Evolutionary conservation across 2,329 filamentous ascomycete species (phyloP).

Genomic region (Fusarium floridanum): DNA sequence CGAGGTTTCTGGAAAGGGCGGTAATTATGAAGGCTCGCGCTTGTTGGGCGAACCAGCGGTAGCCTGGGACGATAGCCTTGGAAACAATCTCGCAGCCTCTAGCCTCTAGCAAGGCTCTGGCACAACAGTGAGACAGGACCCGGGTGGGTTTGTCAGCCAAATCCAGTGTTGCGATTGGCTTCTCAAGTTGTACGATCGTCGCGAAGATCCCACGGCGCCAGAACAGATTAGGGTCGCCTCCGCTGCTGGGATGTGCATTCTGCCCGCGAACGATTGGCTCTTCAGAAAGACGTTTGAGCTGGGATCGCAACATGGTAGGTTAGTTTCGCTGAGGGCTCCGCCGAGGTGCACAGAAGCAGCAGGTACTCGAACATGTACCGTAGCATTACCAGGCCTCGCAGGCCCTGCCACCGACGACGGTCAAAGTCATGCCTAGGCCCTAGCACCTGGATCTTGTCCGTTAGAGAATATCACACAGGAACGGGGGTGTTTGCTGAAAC

Average conservation of each 20-base stretch:
- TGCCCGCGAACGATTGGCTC: slow-evolving; percentile 35
- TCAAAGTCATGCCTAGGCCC: slow-evolving; percentile 29
- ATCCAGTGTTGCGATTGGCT: slow-evolving; percentile 52
- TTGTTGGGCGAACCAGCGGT: slow-evolving; percentile 19
- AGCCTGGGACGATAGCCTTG: slow-evolving; percentile 14
- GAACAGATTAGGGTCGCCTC: slow-evolving; percentile 45
- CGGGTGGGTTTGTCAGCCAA: slow-evolving; percentile 41
- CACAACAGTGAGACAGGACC: slow-evolving; percentile 17
- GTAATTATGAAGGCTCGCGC: slow-evolving; percentile 3
- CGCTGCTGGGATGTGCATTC: slow-evolving; percentile 36
- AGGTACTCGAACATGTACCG: slow-evolving; percentile 26
- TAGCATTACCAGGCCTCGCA: slow-evolving; percentile 28
- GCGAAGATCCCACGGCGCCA: slow-evolving; percentile 45
- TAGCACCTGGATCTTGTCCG: slow-evolving; percentile 33
- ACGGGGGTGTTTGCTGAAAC: slow-evolving; percentile 19
- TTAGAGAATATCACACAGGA: slow-evolving; percentile 20
- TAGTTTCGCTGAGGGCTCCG: slow-evolving; percentile 23
- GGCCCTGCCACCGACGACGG: slow-evolving; percentile 37
- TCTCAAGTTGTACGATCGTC: slow-evolving; percentile 46
- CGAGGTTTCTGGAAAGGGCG: background rate
- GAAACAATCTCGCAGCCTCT: slow-evolving; percentile 15
- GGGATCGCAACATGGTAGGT: slow-evolving; percentile 23
- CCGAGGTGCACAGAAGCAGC: slow-evolving; percentile 29
- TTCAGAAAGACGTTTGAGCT: slow-evolving; percentile 26
- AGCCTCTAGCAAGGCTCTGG: slow-evolving; percentile 10